Evolutionary conservation across 805 yeast species (phyloP).

Genomic region (Deakozyma indianensis): DNA sequence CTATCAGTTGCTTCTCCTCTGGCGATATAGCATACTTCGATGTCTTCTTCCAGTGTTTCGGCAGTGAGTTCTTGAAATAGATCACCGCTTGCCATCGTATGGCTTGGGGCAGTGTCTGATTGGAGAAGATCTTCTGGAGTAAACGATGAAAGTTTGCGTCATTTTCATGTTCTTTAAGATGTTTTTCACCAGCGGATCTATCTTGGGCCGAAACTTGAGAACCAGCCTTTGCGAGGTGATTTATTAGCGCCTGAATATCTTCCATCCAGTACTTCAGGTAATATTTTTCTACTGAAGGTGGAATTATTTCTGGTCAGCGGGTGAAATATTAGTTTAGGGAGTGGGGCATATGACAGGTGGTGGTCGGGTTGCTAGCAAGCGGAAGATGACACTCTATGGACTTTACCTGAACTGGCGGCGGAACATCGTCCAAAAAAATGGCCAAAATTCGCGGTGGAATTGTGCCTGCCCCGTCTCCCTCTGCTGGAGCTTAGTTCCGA

Average conservation of each 20-base stretch:
- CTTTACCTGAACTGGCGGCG: too few relatives aligned
- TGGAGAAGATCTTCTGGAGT: conserved; percentile 47
- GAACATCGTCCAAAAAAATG: too few relatives aligned
- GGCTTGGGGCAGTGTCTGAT: conserved; percentile 43
- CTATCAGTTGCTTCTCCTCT: conserved; percentile 59
- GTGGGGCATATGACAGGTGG: background rate
- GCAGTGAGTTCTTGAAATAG: conserved; percentile 78
- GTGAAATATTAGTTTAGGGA: too few relatives aligned
- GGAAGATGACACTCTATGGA: too few relatives aligned
- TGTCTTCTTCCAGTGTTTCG: conserved; percentile 68
- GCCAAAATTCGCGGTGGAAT: too few relatives aligned
- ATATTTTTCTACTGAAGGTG: too few relatives aligned
- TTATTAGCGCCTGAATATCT: background rate
- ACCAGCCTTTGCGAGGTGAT: conserved; percentile 32
- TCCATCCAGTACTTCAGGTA: too few relatives aligned
- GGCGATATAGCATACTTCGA: conserved; percentile 37
- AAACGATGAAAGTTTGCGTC: conserved; percentile 42
- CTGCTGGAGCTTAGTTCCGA: too few relatives aligned
- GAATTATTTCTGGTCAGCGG: too few relatives aligned
- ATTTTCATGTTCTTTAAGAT: conserved; percentile 55
- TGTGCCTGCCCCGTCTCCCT: too few relatives aligned
- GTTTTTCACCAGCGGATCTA: conserved; percentile 56
- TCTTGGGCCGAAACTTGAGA: conserved; percentile 26
- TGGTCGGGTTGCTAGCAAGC: too few relatives aligned
- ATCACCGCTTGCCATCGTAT: conserved; percentile 79